Evolutionary conservation across 306 rosid genomes (phyloP), one percentile per base, ranked within the genome.

Genomic region (Delonix regia): DNA sequence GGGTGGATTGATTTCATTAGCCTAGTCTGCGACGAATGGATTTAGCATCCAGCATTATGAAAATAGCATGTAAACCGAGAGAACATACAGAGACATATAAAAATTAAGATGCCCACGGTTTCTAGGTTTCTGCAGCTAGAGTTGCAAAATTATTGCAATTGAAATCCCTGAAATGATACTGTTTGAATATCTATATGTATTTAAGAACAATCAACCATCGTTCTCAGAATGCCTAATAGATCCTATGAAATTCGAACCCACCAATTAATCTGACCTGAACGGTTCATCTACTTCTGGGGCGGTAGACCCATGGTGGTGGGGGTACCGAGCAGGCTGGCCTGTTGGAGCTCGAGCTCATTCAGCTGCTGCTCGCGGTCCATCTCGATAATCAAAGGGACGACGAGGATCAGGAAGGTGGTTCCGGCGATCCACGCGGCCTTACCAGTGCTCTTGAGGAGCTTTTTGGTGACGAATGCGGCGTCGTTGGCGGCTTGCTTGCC

Each of bases 361-460:
- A 90, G 39, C 88, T 92, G 98, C 88, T 92, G 97, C 62, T 94
- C 98, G 42, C 98, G 97, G 84, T 94, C 98, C 94, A 92, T 94
- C 74, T 87, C 97, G 78, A 94, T 90, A 73, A 94, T 90, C 74
- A 94, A 84, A 2, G 98, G 98, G 1, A 92, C 98, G 25, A 88
- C 90, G 73, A 94, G 88, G 24, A 94, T 71, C 64, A 92, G 87
- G 79, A 94, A 92, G 28, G 94, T 85, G 42, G 97, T 94, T 36
- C 98, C 97, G 67, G 90, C 89, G 77, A 94, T 90, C 98, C 98
- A 94, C 0, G 98, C 98, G 12, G 97, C 98, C 78, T 82, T 94
- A 4, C 98, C 97, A 55, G 97, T 94, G 88, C 97, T 92, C 61
- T 82, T 85, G 60, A 92, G 81, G 28, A 94, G 98, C 88, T 90